Evolutionary conservation across 129 eudicot genomes (phyloP), one percentile per base, ranked within the genome.

Genomic region (Flaveria sonorensis): DNA sequence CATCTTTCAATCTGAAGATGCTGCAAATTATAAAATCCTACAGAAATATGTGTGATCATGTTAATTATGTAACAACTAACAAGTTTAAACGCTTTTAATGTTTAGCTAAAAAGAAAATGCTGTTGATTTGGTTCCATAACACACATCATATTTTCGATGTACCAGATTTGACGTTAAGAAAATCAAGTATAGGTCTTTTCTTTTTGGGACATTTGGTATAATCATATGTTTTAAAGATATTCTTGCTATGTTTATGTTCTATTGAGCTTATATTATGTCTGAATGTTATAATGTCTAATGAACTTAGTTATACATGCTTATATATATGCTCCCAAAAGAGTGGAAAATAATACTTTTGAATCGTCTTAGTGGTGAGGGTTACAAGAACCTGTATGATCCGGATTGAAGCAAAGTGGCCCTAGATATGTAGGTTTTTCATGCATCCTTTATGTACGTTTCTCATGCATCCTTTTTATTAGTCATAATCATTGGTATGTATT

Each of bases 141-240:
- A 36, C 28, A 21, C 55, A 53, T 12, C 28, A 19, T 51, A 39
- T 5, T 64, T 59, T 52, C 12, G 66, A 66, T 76, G 45, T 51
- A 66, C 46, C 42, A 24, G 55, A 65, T 42, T 68, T 68, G 81
- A 23, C 68, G 21, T 67, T 9, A 68, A 68, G 68, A 77, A n/a
- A 36, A 51, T 20, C 15, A 76, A 23, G 66, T 39, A 56, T 53
- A 68, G 67, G 74, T 68, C 68, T 53, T 73, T 73, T 55, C 19
- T 45, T 74, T n/a, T 51, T 67, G 39, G 24, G 73, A 66, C 63
- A 66, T 66, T 52, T 51, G 81, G 66, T 51, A 15, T 51, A 11
- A 7, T 68, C 10, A 10, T 76, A 50, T 53, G 53, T 15, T 55
- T 39, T 19, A 20, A 57, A 40, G 39, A 73, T 73, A 20, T 40